A percentile compares a stretch with the other conserved stretches of the same genome.
Conservation (phyloP, 257 asterid genomes). For the Vinca minor region DNA sequence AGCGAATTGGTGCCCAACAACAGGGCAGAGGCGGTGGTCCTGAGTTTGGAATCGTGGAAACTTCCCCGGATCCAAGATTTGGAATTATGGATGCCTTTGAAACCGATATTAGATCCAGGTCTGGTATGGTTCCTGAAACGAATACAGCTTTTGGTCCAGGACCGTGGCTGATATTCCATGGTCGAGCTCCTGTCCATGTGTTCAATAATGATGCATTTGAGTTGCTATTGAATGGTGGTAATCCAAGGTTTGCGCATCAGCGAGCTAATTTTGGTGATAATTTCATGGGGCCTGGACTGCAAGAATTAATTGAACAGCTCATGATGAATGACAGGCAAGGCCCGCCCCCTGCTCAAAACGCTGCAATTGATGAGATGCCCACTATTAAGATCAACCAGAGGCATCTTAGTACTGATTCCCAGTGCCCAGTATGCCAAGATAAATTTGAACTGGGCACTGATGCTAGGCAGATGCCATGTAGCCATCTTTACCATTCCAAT, state of each 20-base stretch:
- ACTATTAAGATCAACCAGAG: conserved; percentile 30
- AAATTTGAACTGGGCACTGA: conserved; percentile 37
- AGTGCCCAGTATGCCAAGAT: conserved; percentile 55
- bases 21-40: conserved; percentile 28
- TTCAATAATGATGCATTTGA: conserved; percentile 23
- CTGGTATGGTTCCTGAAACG: conserved; percentile 38
- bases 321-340: conserved; percentile 32
- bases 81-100: conserved; percentile 66
- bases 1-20: not conserved
- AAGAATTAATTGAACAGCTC: conserved; percentile 33
- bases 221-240: conserved; percentile 26
- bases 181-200: conserved; percentile 28
- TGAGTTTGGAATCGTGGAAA: conserved; percentile 26
- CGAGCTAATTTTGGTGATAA: conserved; percentile 28
- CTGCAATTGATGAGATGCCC: conserved; percentile 45
- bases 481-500: conserved; percentile 47
- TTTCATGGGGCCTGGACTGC: conserved; percentile 37
- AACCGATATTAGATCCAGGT: conserved; percentile 55
- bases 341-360: conserved; percentile 42
- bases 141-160: conserved; percentile 38
- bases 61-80: conserved; percentile 32
- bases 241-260: conserved; percentile 27
- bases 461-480: conserved; percentile 49
- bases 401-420: conserved; percentile 32
- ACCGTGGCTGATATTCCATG: conserved; percentile 44